A percentile compares a stretch with the other conserved stretches of the same genome.
phyloP scores from a whole-genome alignment of 2,329 filamentous ascomycete genomes.

The Hypoxylon sp. region DNA sequence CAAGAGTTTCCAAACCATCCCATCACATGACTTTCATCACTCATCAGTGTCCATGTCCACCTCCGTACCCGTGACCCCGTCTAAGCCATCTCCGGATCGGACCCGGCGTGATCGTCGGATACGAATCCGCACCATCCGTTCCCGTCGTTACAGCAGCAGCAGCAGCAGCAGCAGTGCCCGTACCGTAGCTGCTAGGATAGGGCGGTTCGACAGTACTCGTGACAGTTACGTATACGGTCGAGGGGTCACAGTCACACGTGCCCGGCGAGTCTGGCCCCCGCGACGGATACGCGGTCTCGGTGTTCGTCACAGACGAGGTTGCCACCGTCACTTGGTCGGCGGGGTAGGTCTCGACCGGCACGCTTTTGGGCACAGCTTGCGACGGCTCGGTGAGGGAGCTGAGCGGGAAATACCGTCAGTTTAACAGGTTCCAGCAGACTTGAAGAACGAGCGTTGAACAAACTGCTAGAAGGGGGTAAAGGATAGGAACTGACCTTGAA shows the following conservation, averaged over 20 bases:
- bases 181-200: slow-evolving; percentile 42
- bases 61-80: slow-evolving; percentile 33
- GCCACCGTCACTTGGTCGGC: slow-evolving; percentile 29
- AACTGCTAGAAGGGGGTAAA: slow-evolving; percentile 8
- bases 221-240: slow-evolving; percentile 46
- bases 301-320: slow-evolving; percentile 36
- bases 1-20: slow-evolving; percentile 10
- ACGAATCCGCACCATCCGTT: slow-evolving; percentile 1
- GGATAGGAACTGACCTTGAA: slow-evolving; percentile 42
- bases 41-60: slow-evolving; percentile 32
- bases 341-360: slow-evolving; percentile 7
- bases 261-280: slow-evolving; percentile 9
- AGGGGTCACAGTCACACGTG: slow-evolving; percentile 42
- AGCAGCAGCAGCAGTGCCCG: slow-evolving; percentile 33
- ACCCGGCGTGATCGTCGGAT: slow-evolving; percentile 27
- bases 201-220: slow-evolving; percentile 47
- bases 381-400: slow-evolving; percentile 23
- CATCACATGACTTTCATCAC: background rate
- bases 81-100: slow-evolving; percentile 45
- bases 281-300: slow-evolving; percentile 30
- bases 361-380: slow-evolving; percentile 3
- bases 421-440: slow-evolving; percentile 8
- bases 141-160: slow-evolving; percentile 29
- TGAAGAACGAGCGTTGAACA: slow-evolving; percentile 13
- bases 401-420: slow-evolving; percentile 33